phyloP scores from a whole-genome alignment of 805 yeast genomes.

The Grigorovia yakushimaensis region DNA sequence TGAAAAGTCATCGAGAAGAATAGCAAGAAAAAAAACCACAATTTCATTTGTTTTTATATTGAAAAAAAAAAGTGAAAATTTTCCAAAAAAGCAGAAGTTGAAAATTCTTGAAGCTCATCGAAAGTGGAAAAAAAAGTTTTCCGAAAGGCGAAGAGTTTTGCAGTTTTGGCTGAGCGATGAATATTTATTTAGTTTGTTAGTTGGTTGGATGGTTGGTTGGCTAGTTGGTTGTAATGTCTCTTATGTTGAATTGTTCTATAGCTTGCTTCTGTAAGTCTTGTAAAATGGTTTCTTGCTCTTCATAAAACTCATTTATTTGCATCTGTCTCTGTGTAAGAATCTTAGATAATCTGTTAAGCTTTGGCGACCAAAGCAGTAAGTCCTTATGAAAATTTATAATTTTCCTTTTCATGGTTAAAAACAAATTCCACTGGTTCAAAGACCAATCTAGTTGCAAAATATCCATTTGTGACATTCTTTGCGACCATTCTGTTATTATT shows the following conservation, averaged over 20 bases:
- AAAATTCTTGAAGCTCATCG: neutral
- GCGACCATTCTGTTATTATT: constrained; percentile 53
- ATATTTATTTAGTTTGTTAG: no score
- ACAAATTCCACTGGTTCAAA: constrained; percentile 48
- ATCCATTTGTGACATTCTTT: constrained; percentile 38
- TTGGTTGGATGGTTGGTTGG: no score
- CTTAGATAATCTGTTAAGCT: neutral
- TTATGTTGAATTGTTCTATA: neutral
- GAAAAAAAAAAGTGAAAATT: neutral
- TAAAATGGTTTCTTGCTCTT: neutral
- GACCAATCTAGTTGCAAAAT: constrained; percentile 23
- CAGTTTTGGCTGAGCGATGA: no score
- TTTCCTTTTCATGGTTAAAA: constrained; percentile 40
- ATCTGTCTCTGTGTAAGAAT: neutral
- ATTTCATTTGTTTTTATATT: neutral
- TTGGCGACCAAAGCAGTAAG: neutral
- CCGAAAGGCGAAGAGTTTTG: no score
- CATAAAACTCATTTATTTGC: no score
- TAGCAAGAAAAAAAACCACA: neutral
- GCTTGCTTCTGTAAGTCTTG: neutral
- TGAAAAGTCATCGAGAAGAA: neutral
- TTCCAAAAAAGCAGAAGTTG: neutral
- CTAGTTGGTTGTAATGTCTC: neutral
- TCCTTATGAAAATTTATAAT: neutral
- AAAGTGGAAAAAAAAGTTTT: no score